Base-by-base conservation (phyloP, 164 flowering plant genomes). In the Magnolia changhungtana region DNA sequence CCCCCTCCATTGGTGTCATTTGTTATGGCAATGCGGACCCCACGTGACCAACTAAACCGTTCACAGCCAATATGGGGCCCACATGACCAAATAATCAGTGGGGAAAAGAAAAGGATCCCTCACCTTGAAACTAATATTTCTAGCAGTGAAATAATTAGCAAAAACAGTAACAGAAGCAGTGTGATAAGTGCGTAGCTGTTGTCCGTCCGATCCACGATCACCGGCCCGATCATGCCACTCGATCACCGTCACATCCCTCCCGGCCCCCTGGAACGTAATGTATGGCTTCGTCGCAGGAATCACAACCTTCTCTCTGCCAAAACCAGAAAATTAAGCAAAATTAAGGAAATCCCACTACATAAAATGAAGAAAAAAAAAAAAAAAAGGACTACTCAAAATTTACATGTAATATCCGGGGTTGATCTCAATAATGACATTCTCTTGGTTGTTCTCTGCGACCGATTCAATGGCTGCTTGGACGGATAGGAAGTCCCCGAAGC, bases 71-170 rank as follows among this genome's bases (percentile, higher is more conserved):
- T 37, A 37, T 37, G 45, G 45, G 45, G 6, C 7, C 45, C 45
- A 37, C 45, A 37, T 37, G 45, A 37, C 6, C 45, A 3, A 37
- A 7, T 37, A 37, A 37, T 5, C 45, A 37, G 45, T 37, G 45
- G 61, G 61, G 61, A 55, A 19, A 7, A 29, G 14, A 37, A 29
- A 78, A 31, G 16, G 31, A 68, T 5, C 8, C 27, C 21, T 14
- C 78, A 95, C 99, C 97, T 94, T 94, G 91, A 96, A 94, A 82
- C 94, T 94, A 67, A 96, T 94, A 73, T 96, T 94, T 81, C 89
- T 85, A 23, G 98, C 99, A n/a, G 91, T 85, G 84, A 96, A 96
- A 76, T 89, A 87, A 52, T 81, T 84, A 24, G 98, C 92, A 67
- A 82, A 88, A 24, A 96, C 97, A 52, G 91, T 81, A 29, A 94